Base-by-base conservation (phyloP, 345 rosid species). In the Aethionema arabicum region DNA sequence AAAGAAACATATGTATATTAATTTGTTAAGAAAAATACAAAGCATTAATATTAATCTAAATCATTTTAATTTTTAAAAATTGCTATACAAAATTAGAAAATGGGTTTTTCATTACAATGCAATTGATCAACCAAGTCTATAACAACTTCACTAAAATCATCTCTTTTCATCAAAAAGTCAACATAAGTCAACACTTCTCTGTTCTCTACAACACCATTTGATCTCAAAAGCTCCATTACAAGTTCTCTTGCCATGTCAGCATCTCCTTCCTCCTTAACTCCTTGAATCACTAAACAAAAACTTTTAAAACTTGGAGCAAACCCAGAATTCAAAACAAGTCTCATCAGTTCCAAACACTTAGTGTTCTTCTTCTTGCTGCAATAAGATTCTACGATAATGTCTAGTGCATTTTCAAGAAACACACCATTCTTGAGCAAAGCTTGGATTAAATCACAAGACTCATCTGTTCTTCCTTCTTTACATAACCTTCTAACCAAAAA, bases 221-320 rank as follows among this genome's bases (percentile, higher is more conserved):
- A 59, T 43, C 44, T 75, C 38, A 77, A 10, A 53, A 82, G 75
- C 56, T 82, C 69, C 64, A 68, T 61, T 56, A 79, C 57, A 11
- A 82, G 54, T 50, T 63, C 79, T 45, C 38, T 46, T n/a, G 82
- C 78, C 57, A 31, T 40, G 50, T 70, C 29, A 2, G 9, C 58
- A 8, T 68, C 72, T 56, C 83, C 80, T 57, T 72, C 77, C 9
- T 50, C 52, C 42, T 59, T 56, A 59, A 74, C 55, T 29, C 83
- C 65, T 51, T 65, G 72, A 69, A 82, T 65, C 67, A 79, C 65
- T 50, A 63, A 56, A 48, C 72, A 61, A 37, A 73, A 77, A 31
- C 80, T 67, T 47, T 69, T 73, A 38, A 79, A 75, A 43, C 78
- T 65, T 11, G 84, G 82, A 37, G 65, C 41, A 49, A 62, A 79